Evolutionary conservation across 352 stramenopile species (phyloP).

Genomic region (Pseudoperonospora humuli): DNA sequence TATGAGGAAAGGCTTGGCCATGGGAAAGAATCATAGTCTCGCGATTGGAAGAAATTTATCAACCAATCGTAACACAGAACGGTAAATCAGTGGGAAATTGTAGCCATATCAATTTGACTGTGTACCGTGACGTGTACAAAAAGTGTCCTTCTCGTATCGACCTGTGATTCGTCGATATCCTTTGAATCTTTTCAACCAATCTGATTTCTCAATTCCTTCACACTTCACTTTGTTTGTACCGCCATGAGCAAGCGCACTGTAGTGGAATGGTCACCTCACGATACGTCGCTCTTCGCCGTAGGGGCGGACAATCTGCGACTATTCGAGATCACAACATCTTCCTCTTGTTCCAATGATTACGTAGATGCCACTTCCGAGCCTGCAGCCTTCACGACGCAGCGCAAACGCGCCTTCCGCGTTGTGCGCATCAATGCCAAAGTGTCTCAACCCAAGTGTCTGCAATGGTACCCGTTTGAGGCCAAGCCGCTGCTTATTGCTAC

Average conservation of each 20-base stretch:
- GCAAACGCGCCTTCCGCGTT: conserved; percentile 76
- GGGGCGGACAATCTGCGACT: conserved; percentile 74
- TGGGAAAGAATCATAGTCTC: too few species aligned
- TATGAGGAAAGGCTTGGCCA: too few species aligned
- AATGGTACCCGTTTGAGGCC: conserved; percentile 72
- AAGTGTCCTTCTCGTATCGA: too few species aligned
- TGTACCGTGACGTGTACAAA: too few species aligned
- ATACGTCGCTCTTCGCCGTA: conserved; percentile 76
- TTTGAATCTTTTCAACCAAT: conserved; percentile 10
- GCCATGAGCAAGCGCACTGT: conserved; percentile 72
- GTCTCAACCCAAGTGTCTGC: conserved; percentile 74
- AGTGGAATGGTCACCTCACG: conserved; percentile 80
- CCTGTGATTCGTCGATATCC: conserved; percentile 11
- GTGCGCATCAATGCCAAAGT: conserved; percentile 75
- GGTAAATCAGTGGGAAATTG: too few species aligned
- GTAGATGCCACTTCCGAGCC: conserved; percentile 1
- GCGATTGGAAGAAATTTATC: too few species aligned
- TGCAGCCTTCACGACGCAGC: conserved; percentile 45
- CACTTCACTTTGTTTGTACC: too few species aligned
- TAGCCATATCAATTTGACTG: too few species aligned
- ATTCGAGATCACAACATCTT: conserved; percentile 58
- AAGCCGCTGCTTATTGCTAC: conserved; percentile 72
- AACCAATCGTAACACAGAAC: too few species aligned
- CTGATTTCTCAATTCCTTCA: too few species aligned
- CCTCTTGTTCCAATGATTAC: conserved; percentile 4